These are phyloP conservation scores for Trichosporon sp. DNA, from an alignment of 1,284 basidiomycete genomes.

Conservation along the genomic window DNA sequence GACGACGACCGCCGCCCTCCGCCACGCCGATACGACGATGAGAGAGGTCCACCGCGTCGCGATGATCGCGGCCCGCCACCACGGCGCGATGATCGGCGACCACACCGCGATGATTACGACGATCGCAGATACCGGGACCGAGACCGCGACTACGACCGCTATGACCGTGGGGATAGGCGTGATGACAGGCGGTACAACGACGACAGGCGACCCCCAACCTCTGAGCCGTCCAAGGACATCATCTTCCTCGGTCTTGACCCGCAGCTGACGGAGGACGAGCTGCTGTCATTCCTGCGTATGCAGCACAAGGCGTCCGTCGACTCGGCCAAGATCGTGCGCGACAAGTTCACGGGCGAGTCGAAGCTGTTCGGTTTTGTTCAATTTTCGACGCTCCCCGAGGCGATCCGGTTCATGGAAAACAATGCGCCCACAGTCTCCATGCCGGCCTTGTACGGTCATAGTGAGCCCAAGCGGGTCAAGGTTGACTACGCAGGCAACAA, in stretches of 20 bases:
- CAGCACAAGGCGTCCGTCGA: slow-evolving; percentile 53
- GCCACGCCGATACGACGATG: slow-evolving; percentile 4
- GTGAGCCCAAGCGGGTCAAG: slow-evolving; percentile 63
- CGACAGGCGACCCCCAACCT: slow-evolving; percentile 14
- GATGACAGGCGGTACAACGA: slow-evolving; percentile 24
- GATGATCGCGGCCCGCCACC: neutral
- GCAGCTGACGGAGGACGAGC: slow-evolving; percentile 82
- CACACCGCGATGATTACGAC: neutral
- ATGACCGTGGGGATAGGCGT: neutral
- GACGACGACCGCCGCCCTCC: slow-evolving; percentile 3
- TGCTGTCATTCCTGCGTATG: slow-evolving; percentile 60
- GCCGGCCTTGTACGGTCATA: slow-evolving; percentile 55
- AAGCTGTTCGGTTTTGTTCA: slow-evolving; percentile 93
- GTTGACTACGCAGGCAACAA: slow-evolving; percentile 70
- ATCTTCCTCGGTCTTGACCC: slow-evolving; percentile 85
- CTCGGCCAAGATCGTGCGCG: slow-evolving; percentile 72
- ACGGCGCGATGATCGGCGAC: slow-evolving; percentile 1
- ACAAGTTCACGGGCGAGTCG: slow-evolving; percentile 80
- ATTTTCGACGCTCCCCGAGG: slow-evolving; percentile 74
- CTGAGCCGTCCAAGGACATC: slow-evolving; percentile 54
- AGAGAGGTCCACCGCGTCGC: neutral
- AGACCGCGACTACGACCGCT: neutral
- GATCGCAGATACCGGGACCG: slow-evolving; percentile 1
- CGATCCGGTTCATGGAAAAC: slow-evolving; percentile 65
- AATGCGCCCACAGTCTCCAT: slow-evolving; percentile 73